Evolutionary conservation across 2,329 filamentous ascomycete genomes (phyloP).

Genomic region (Trichophyton verrucosum): DNA sequence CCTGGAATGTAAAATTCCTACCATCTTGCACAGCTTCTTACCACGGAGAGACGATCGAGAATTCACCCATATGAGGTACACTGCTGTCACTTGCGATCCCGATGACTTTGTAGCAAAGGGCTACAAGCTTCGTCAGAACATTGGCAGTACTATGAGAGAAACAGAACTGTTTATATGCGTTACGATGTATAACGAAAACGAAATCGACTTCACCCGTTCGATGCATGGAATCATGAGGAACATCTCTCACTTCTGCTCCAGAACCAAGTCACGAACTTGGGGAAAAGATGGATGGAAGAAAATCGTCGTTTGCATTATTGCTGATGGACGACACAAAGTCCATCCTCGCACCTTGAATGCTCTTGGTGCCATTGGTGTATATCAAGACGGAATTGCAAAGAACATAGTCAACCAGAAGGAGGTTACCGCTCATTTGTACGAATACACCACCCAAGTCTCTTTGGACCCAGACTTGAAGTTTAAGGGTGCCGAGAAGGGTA

Average conservation of each 20-base stretch:
- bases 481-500: slow-evolving; percentile 97
- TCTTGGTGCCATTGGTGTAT: slow-evolving; percentile 90
- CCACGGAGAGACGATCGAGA: slow-evolving; percentile 86
- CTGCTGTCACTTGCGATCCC: slow-evolving; percentile 93
- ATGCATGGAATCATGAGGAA: slow-evolving; percentile 99
- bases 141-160: slow-evolving; percentile 70
- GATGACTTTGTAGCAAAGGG: slow-evolving; percentile 82
- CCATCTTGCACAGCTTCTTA: slow-evolving; percentile 92
- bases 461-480: slow-evolving; percentile 93
- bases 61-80: slow-evolving; percentile 98
- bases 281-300: slow-evolving; percentile 97
- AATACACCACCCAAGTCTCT: slow-evolving; percentile 97
- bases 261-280: slow-evolving; percentile 88
- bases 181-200: slow-evolving; percentile 99
- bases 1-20: slow-evolving; percentile 97
- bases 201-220: slow-evolving; percentile 88
- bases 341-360: slow-evolving; percentile 89
- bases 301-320: slow-evolving; percentile 94
- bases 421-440: slow-evolving; percentile 93
- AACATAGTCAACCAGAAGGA: slow-evolving; percentile 94
- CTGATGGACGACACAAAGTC: slow-evolving; percentile 85
- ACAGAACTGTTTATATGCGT: slow-evolving; percentile 94
- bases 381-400: slow-evolving; percentile 97
- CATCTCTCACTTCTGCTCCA: slow-evolving; percentile 88
- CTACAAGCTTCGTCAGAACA: slow-evolving; percentile 86